Base-by-base conservation (phyloP, 495 filamentous ascomycete species). In the Penicillium atrosanguineum region DNA sequence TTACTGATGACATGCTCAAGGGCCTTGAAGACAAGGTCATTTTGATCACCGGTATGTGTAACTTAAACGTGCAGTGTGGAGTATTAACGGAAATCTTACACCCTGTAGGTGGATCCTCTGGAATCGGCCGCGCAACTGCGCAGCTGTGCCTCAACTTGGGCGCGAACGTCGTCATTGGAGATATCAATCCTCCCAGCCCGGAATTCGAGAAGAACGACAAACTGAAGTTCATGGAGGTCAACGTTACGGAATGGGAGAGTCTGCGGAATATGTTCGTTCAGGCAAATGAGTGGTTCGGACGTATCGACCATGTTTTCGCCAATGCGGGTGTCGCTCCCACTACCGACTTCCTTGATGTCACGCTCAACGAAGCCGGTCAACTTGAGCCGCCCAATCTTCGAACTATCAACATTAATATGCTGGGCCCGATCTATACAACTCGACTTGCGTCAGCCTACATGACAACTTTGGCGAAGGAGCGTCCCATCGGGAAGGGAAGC, bases 271-370 rank as follows among this genome's bases (percentile, higher is more conserved):
- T 79, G 14, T 82, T 79, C 61, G 64, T 66, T 34, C 48, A 66
- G 20, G 68, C 72, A 4, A 59, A 69, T 20, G 47, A 69, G 16
- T 59, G 48, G 18, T 73, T 71, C 53, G 71, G 74, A 7, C 70
- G 65, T 5, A 76, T 82, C 29, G 79, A 82, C 53, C 69, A 74
- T 48, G 78, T 79, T 18, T 73, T 80, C 31, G 76, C 77, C 31
- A 79, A 78, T 41, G 79, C 79, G 5, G 79, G 79, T 15, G 58
- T 80, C 15, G 59, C 58, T 6, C 71, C 72, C 6, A 66, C 57
- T 0, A 61, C 60, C 2, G 60, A 73, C 46, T 76, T 78, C 53
- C 54, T 76, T 11, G 69, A 66, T 8, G 57, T 73, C 16, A 72
- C 66, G 16, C 63, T 72, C 21, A 71, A 79, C 19, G 69, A 70